Conservation (phyloP, 2,329 filamentous ascomycete species). For the Cercospora citrullina region DNA sequence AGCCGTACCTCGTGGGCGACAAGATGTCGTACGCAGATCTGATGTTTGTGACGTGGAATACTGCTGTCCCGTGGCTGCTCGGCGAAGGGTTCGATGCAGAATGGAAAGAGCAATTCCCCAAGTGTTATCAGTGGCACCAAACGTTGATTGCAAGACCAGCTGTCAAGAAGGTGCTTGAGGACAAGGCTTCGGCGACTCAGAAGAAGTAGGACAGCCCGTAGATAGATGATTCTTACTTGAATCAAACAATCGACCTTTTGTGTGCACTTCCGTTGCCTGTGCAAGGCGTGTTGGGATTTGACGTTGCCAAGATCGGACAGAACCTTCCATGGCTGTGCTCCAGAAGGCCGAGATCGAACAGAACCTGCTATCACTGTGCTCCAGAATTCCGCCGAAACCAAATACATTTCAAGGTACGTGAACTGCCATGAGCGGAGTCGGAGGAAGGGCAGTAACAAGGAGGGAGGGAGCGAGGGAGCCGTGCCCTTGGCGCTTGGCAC, state of each 20-base stretch:
- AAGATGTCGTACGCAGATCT: slow-evolving; percentile 47
- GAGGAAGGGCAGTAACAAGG: no score
- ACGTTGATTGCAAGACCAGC: slow-evolving; percentile 31
- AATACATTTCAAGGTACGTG: no score
- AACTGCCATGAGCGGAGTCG: no score
- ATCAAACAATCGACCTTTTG: not conserved
- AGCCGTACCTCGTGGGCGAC: slow-evolving; percentile 46
- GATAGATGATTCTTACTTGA: not conserved
- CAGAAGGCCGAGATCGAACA: no score
- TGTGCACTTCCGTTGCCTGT: not conserved
- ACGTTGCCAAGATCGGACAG: no score
- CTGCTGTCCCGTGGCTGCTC: slow-evolving; percentile 21
- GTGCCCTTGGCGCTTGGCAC: no score
- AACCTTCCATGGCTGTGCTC: no score
- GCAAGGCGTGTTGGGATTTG: not conserved
- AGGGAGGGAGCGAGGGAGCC: no score
- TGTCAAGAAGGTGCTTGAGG: slow-evolving; percentile 35
- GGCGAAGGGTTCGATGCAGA: slow-evolving; percentile 28
- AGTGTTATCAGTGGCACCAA: slow-evolving; percentile 34
- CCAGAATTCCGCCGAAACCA: no score
- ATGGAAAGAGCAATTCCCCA: slow-evolving; percentile 32
- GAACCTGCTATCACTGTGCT: no score
- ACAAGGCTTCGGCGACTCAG: slow-evolving; percentile 26
- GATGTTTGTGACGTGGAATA: slow-evolving; percentile 44
- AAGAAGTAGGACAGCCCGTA: not conserved